A percentile compares a stretch with the other conserved stretches of the same genome.
phyloP scores from a whole-genome alignment of 2,329 filamentous ascomycete species.

The Fusarium abutilonis region DNA sequence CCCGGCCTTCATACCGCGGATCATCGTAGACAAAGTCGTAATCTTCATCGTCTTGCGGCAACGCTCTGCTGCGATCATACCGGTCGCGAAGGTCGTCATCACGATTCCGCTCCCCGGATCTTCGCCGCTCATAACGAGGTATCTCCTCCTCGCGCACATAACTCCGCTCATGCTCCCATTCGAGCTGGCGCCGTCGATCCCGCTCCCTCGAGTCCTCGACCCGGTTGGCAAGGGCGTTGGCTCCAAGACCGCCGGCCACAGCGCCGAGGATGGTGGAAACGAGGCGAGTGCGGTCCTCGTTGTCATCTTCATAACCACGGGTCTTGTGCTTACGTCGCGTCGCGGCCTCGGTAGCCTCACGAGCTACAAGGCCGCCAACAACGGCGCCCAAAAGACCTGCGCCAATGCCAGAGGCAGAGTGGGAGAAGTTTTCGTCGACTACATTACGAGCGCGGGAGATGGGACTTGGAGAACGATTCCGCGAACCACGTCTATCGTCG shows the following conservation, averaged over 20 bases:
- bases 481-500: constrained; percentile 41
- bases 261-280: constrained; percentile 64
- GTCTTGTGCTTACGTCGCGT: constrained; percentile 46
- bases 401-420: constrained; percentile 60
- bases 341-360: constrained; percentile 58
- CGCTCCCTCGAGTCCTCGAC: constrained; percentile 53
- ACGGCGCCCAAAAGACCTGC: constrained; percentile 64
- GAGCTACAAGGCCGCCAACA: constrained; percentile 63
- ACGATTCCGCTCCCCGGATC: constrained; percentile 19
- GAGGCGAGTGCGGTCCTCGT: constrained; percentile 48
- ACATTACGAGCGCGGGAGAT: constrained; percentile 54
- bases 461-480: constrained; percentile 48
- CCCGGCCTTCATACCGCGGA: constrained; percentile 43
- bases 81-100: constrained; percentile 22
- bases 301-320: constrained; percentile 42
- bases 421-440: constrained; percentile 59
- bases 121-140: constrained; percentile 41
- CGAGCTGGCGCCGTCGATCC: constrained; percentile 47
- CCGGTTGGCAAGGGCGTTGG: constrained; percentile 60
- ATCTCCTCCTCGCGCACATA: constrained; percentile 46
- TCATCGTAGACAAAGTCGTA: constrained; percentile 47
- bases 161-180: constrained; percentile 52
- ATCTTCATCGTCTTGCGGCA: constrained; percentile 40
- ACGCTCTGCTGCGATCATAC: constrained; percentile 36
- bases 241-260: constrained; percentile 64